phyloP scores from a whole-genome alignment of 805 yeast species.

The Kazachstania kunashirensis region DNA sequence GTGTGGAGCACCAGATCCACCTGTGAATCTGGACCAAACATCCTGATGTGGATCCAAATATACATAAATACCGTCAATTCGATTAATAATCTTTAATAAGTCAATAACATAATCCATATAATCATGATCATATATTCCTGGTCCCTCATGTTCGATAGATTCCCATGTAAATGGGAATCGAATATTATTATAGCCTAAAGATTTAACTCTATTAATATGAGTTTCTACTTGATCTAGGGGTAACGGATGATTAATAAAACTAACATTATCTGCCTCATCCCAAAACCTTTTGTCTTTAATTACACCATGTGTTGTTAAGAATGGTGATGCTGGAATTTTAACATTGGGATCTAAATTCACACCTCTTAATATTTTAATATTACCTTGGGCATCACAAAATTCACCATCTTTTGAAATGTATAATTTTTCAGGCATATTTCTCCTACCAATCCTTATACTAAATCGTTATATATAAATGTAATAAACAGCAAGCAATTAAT shows the following conservation, averaged over 20 bases:
- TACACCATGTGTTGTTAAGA: constrained; percentile 32
- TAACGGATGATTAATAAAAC: constrained; percentile 80
- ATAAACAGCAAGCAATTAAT: no score
- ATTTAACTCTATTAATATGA: constrained; percentile 62
- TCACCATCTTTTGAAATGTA: constrained; percentile 41
- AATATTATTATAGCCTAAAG: constrained; percentile 74
- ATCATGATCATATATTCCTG: constrained; percentile 70
- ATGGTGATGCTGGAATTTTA: constrained; percentile 58
- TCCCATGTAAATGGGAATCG: constrained; percentile 84
- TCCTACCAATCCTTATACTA: background rate
- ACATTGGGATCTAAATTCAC: constrained; percentile 70
- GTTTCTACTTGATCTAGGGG: constrained; percentile 59
- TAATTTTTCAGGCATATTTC: constrained; percentile 20
- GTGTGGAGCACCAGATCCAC: constrained; percentile 90
- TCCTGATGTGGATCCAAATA: constrained; percentile 89
- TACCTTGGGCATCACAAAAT: constrained; percentile 46
- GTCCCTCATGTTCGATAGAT: constrained; percentile 82
- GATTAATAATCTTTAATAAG: constrained; percentile 45
- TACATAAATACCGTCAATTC: constrained; percentile 66
- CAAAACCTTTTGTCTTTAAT: constrained; percentile 35
- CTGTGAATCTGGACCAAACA: constrained; percentile 81
- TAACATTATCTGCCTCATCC: constrained; percentile 61
- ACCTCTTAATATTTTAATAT: constrained; percentile 62
- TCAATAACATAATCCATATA: constrained; percentile 61
- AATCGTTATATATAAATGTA: no score